These are phyloP conservation scores for Ogataea pilisensis DNA, from an alignment of 805 yeast genomes.

Conservation along the genomic window DNA sequence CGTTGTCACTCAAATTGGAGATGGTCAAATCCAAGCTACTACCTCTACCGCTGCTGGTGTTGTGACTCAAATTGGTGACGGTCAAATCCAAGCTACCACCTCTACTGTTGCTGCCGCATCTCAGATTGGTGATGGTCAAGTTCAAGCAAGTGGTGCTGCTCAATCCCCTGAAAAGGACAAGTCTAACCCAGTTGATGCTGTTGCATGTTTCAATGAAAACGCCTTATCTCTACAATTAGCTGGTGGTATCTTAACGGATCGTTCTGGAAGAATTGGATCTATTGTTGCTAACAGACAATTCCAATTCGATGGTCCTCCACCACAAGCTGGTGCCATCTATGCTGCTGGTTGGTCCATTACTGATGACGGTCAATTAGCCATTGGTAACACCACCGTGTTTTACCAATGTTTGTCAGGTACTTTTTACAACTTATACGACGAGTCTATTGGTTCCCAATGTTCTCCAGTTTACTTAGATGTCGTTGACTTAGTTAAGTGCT, in stretches of 20 bases:
- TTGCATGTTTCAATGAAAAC: conserved; percentile 34
- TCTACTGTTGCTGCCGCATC: conserved; percentile 34
- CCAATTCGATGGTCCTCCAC: conserved; percentile 66
- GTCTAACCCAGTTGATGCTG: conserved; percentile 18
- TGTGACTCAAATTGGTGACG: conserved; percentile 44
- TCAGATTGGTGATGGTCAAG: conserved; percentile 46
- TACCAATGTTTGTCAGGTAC: conserved; percentile 54
- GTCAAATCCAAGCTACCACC: conserved; percentile 48
- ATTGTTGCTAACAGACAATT: conserved; percentile 61
- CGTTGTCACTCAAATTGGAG: conserved; percentile 34
- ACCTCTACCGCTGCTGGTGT: conserved; percentile 12
- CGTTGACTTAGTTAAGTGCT: conserved; percentile 44
- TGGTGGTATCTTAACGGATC: conserved; percentile 41
- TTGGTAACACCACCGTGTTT: conserved; percentile 45
- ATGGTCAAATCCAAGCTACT: conserved; percentile 42
- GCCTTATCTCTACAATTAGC: conserved; percentile 42
- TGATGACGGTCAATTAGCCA: conserved; percentile 42
- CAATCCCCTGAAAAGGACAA: conserved; percentile 13
- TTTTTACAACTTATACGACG: conserved; percentile 55
- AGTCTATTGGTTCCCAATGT: conserved; percentile 44
- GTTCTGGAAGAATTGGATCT: conserved; percentile 50
- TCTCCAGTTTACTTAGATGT: conserved; percentile 39
- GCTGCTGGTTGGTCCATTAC: conserved; percentile 51
- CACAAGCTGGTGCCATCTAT: conserved; percentile 54
- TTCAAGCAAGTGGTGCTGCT: conserved; percentile 37